Evolutionary conservation across 345 rosid species (phyloP).

Genomic region (Eucalyptus pumila): DNA sequence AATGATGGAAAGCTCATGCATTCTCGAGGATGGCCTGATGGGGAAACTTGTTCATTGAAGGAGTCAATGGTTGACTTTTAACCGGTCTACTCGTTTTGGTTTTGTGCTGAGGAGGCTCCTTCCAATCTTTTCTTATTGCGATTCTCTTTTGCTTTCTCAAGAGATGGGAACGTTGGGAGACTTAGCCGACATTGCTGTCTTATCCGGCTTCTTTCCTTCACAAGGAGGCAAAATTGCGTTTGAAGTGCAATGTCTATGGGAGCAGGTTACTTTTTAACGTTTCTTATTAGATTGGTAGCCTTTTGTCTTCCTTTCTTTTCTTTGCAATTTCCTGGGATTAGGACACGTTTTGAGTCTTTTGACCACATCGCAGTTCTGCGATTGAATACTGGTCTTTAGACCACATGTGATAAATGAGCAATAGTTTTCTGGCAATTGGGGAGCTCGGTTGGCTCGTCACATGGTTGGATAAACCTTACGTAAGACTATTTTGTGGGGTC

Average conservation of each 20-base stretch:
- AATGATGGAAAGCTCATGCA: background rate
- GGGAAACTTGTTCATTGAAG: background rate
- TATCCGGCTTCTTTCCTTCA: background rate
- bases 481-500: background rate
- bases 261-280: background rate
- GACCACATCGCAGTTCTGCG: background rate
- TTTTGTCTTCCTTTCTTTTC: background rate
- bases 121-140: background rate
- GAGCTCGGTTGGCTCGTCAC: background rate
- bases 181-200: background rate
- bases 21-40: background rate
- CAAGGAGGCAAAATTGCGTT: background rate
- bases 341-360: background rate
- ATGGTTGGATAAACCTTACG: background rate
- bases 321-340: background rate
- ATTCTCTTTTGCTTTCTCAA: background rate
- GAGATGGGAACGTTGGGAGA: background rate
- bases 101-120: background rate
- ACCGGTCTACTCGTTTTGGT: background rate
- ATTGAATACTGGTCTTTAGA: background rate
- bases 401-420: background rate
- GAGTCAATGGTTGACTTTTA: background rate
- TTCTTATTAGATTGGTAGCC: background rate
- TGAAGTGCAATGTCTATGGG: background rate
- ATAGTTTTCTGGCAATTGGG: background rate